A percentile compares a stretch with the other conserved stretches of the same genome.
phyloP scores from a whole-genome alignment of 2,329 filamentous ascomycete species.

The Talaromyces albobiverticillius region DNA sequence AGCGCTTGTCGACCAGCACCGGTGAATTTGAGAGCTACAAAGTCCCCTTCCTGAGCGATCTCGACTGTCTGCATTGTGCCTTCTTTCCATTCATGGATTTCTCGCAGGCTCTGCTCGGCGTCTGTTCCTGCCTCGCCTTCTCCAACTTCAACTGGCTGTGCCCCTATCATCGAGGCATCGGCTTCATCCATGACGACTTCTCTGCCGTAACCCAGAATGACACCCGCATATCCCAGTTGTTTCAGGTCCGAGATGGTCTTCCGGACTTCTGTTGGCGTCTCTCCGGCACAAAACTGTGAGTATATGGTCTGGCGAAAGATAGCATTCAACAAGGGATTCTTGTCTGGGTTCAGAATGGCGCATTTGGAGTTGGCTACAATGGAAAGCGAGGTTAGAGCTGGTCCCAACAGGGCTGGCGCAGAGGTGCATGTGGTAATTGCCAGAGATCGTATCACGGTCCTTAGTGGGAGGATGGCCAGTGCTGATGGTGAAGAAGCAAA shows the following conservation, averaged over 20 bases:
- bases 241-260: constrained; percentile 65
- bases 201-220: constrained; percentile 79
- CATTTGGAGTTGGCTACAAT: constrained; percentile 67
- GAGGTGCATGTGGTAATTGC: constrained; percentile 18
- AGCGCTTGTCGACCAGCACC: constrained; percentile 78
- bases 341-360: constrained; percentile 68
- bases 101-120: constrained; percentile 11
- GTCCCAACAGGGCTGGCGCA: constrained; percentile 54
- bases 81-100: constrained; percentile 60
- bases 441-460: constrained; percentile 15
- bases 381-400: constrained; percentile 67
- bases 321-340: constrained; percentile 67
- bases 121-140: neutral
- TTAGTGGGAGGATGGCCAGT: constrained; percentile 17
- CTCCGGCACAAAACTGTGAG: constrained; percentile 85
- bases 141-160: neutral
- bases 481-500: neutral
- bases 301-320: constrained; percentile 82
- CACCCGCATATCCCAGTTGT: constrained; percentile 73
- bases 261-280: constrained; percentile 66
- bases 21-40: constrained; percentile 71
- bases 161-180: constrained; percentile 19
- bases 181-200: constrained; percentile 70
- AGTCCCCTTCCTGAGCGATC: constrained; percentile 49
- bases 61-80: constrained; percentile 71